phyloP scores from a whole-genome alignment of 345 rosid species.

The Linum usitatissimum region DNA sequence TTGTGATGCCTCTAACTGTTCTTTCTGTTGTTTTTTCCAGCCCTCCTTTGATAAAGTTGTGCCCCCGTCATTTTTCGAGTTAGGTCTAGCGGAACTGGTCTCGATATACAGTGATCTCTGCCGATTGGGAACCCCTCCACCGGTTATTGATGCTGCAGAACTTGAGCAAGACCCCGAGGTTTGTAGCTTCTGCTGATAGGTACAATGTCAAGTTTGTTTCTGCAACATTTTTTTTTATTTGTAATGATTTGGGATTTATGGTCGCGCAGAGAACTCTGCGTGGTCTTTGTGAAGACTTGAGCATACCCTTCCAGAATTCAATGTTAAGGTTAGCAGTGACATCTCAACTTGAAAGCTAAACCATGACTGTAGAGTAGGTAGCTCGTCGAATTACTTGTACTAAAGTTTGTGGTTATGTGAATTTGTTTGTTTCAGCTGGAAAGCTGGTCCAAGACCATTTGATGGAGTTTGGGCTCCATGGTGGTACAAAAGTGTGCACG shows the following conservation, averaged over 20 bases:
- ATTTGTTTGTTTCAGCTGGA: conserved; percentile 46
- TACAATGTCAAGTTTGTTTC: background rate
- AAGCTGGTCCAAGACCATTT: conserved; percentile 73
- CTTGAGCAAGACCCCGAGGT: conserved; percentile 82
- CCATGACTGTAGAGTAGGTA: background rate
- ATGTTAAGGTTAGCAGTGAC: conserved; percentile 58
- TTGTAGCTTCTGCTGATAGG: conserved; percentile 7
- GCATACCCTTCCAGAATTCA: conserved; percentile 57
- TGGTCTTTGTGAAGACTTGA: conserved; percentile 68
- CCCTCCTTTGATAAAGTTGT: conserved; percentile 61
- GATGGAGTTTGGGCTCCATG: conserved; percentile 86
- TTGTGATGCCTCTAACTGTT: conserved; percentile 6
- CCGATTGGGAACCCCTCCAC: conserved; percentile 53
- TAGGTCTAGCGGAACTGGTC: conserved; percentile 64
- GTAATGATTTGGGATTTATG: background rate
- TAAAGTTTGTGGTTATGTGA: conserved; percentile 4
- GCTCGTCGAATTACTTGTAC: background rate
- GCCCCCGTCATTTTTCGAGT: conserved; percentile 62
- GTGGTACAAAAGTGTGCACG: conserved; percentile 68
- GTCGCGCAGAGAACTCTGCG: conserved; percentile 47
- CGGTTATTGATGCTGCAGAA: conserved; percentile 59
- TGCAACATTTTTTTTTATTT: background rate
- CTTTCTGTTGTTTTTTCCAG: conserved; percentile 28
- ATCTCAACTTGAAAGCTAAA: background rate
- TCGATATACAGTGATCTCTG: conserved; percentile 61